phyloP scores from a whole-genome alignment of 176 grass and related monocot genomes.

The Aechmea fasciata region DNA sequence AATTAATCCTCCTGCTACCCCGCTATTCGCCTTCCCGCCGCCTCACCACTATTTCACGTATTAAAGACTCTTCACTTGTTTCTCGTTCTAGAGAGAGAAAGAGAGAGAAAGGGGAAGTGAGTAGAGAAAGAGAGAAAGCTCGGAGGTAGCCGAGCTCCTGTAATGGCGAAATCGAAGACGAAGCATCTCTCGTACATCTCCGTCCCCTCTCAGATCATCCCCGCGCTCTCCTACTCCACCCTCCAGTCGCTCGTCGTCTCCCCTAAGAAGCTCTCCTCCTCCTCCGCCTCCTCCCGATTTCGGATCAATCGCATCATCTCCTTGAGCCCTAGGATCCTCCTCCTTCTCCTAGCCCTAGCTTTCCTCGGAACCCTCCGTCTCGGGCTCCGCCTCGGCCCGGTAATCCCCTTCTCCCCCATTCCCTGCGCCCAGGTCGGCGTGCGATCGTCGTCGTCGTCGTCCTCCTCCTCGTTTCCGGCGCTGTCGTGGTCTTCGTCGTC shows the following conservation, averaged over 20 bases:
- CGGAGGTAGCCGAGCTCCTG: neutral
- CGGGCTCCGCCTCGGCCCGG: conserved; percentile 25
- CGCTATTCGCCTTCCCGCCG: neutral
- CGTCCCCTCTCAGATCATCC: conserved; percentile 29
- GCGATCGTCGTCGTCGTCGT: neutral
- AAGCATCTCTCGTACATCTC: conserved; percentile 31
- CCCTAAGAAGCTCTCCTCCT: conserved; percentile 9
- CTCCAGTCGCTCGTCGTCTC: conserved; percentile 10
- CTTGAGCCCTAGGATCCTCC: conserved; percentile 13
- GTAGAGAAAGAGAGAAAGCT: neutral
- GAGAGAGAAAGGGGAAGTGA: neutral
- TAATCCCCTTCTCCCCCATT: conserved; percentile 24
- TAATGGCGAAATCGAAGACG: conserved; percentile 24
- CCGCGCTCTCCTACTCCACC: conserved; percentile 13
- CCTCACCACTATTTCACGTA: neutral
- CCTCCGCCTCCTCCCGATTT: neutral
- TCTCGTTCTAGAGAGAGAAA: no score
- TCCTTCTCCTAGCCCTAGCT: conserved; percentile 20
- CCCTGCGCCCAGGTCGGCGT: neutral
- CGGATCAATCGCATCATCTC: neutral
- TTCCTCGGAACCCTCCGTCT: conserved; percentile 20
- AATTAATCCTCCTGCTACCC: neutral
- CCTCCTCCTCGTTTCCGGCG: neutral
- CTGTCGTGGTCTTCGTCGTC: neutral
- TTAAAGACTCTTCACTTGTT: neutral